phyloP scores from a whole-genome alignment of 345 rosid genomes.

The Barbarea vulgaris region DNA sequence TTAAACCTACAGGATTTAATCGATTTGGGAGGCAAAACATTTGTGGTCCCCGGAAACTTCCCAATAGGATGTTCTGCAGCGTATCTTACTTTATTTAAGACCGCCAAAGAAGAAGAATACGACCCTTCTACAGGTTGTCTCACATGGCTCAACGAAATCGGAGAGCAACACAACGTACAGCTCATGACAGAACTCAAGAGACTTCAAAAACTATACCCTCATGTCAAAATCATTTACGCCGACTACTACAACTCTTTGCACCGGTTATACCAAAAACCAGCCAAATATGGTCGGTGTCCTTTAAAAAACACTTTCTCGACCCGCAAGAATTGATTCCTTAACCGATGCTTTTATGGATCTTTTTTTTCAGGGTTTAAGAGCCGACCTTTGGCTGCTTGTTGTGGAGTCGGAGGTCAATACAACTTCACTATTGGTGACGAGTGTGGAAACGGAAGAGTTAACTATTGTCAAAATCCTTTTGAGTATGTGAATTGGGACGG shows the following conservation, averaged over 20 bases:
- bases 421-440: conserved; percentile 37
- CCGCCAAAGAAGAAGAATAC: conserved; percentile 21
- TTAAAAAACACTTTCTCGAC: neutral
- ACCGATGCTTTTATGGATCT: neutral
- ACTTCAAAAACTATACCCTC: conserved; percentile 39
- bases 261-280: conserved; percentile 39
- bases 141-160: conserved; percentile 46
- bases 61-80: conserved; percentile 47
- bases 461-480: conserved; percentile 42
- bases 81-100: conserved; percentile 40
- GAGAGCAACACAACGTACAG: conserved; percentile 42
- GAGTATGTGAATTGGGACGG: conserved; percentile 56
- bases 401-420: conserved; percentile 52
- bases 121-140: conserved; percentile 52
- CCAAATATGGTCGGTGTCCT: conserved; percentile 42
- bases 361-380: conserved; percentile 36
- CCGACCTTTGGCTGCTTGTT: conserved; percentile 45
- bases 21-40: conserved; percentile 46
- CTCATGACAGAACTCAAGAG: conserved; percentile 38
- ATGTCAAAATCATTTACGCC: conserved; percentile 40
- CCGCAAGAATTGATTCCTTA: neutral
- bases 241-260: conserved; percentile 46
- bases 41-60: conserved; percentile 53
- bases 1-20: conserved; percentile 50
- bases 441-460: conserved; percentile 37